Evolutionary conservation across 176 grass and related monocot genomes (phyloP).

Genomic region (Themeda triandra): DNA sequence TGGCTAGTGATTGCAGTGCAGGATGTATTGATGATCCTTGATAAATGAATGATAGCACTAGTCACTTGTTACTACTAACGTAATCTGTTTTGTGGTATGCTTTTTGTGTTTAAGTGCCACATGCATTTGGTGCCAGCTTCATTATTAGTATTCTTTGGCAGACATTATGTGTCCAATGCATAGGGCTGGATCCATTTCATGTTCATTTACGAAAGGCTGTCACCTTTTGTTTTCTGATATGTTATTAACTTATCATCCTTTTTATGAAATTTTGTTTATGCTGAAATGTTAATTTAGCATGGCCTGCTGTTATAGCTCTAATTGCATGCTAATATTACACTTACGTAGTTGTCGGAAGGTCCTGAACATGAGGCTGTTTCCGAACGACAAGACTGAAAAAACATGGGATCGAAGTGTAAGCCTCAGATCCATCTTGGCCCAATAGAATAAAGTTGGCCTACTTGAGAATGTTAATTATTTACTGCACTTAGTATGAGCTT

Average conservation of each 20-base stretch:
- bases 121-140: not conserved
- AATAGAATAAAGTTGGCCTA: not conserved
- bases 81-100: not conserved
- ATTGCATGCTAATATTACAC: constrained; percentile 10
- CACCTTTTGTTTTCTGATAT: not conserved
- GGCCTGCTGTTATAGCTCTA: not conserved
- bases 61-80: not conserved
- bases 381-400: constrained; percentile 74
- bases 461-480: not conserved
- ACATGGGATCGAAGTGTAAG: constrained; percentile 93
- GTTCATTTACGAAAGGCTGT: not conserved
- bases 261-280: constrained; percentile 1
- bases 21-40: not conserved
- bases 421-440: constrained; percentile 7
- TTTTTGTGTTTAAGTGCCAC: not conserved
- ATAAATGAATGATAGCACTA: not conserved
- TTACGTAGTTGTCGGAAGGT: constrained; percentile 76
- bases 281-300: not conserved
- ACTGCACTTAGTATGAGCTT: not conserved
- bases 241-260: not conserved
- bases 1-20: not conserved
- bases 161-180: not conserved
- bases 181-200: not conserved
- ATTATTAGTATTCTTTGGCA: not conserved
- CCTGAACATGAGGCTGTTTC: constrained; percentile 89